Evolutionary conservation across 1,284 basidiomycete species (phyloP), one percentile per base, ranked within the genome.

Genomic region (Amylostereum areolatum): DNA sequence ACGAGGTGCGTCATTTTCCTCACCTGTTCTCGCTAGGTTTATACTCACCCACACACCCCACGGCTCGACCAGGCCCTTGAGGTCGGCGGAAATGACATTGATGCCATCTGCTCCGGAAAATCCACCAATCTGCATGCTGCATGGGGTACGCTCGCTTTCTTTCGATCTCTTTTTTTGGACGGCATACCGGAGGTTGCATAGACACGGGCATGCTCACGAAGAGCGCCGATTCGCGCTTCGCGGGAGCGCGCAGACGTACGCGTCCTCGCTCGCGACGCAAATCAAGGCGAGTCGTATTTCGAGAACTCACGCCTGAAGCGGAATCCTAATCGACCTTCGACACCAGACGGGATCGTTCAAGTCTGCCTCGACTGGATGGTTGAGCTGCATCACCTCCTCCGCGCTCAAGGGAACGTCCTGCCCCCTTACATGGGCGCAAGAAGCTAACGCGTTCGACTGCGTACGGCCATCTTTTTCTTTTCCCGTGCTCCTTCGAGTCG

Each of bases 61-160:
- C 18, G 18, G 18, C 18, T 18, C 18, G 18, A 18, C n/a, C 24
- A 64, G 60, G 57, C 57, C 0, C 52, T 54, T 29, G 60, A 59
- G 55, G 55, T 60, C 18, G 63, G 63, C 30, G 63, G 61, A 4
- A 65, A 63, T 46, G 57, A 61, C 33, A 66, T 66, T 41, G 34
- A 49, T 29, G 62, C 62, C 7, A 55, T 52, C 32, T 67, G 67
- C 51, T 49, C 46, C 8, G 65, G 66, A 29, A 43, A 45, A 29
- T 61, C 56, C 9, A 76, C 71, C 12, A 80, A 81, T 55, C 60
- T 81, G 31, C 79, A 81, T 53, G 61, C 77, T 4, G 77, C 77
- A 55, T 47, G 68, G 37, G 37, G 28, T 43, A 6, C 41, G 18
- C 18, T 59, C 35, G 29, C 29, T 18, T 29, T n/a, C 10, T 29